Conservation (phyloP, 2,329 filamentous ascomycete species). For the Bipolaris sorokiniana region DNA sequence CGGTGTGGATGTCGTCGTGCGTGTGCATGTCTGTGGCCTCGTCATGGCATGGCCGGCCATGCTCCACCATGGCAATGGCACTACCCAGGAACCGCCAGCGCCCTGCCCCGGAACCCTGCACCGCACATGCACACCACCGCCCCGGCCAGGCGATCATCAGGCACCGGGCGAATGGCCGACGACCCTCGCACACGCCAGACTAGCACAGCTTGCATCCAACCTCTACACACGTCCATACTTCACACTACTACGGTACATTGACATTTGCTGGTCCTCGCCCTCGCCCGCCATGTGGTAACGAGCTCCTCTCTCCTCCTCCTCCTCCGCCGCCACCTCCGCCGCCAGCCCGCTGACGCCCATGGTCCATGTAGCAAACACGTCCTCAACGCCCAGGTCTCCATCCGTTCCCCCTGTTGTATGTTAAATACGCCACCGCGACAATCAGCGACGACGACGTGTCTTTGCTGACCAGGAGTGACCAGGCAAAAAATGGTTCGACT, state of each 20-base stretch:
- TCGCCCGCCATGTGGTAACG: slow-evolving; percentile 36
- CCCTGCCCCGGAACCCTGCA: slow-evolving; percentile 1
- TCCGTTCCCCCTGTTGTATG: slow-evolving; percentile 94
- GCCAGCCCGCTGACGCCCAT: slow-evolving; percentile 22
- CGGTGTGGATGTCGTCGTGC: slow-evolving; percentile 11
- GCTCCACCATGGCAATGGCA: neutral
- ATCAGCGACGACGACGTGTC: neutral
- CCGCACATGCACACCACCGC: slow-evolving; percentile 18
- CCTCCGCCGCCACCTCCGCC: slow-evolving; percentile 24
- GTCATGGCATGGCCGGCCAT: slow-evolving; percentile 1
- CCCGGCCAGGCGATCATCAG: slow-evolving; percentile 24
- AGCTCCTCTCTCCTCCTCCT: slow-evolving; percentile 21
- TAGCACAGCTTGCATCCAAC: slow-evolving; percentile 7
- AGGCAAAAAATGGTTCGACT: slow-evolving; percentile 99
- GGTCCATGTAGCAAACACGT: slow-evolving; percentile 80
- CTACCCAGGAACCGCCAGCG: slow-evolving; percentile 4
- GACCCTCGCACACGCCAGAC: slow-evolving; percentile 4
- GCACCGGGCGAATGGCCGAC: slow-evolving; percentile 26
- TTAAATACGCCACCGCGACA: slow-evolving; percentile 12
- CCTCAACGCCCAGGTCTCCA: slow-evolving; percentile 95
- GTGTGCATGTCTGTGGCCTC: slow-evolving; percentile 9
- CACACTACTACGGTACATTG: neutral
- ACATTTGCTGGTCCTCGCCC: neutral
- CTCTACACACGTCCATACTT: slow-evolving; percentile 2
- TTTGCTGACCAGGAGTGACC: slow-evolving; percentile 15